Percentiles rank a stretch among this genome's conserved stretches.
Conservation (phyloP, 495 filamentous ascomycete species). For the Penicillium odoratum region DNA sequence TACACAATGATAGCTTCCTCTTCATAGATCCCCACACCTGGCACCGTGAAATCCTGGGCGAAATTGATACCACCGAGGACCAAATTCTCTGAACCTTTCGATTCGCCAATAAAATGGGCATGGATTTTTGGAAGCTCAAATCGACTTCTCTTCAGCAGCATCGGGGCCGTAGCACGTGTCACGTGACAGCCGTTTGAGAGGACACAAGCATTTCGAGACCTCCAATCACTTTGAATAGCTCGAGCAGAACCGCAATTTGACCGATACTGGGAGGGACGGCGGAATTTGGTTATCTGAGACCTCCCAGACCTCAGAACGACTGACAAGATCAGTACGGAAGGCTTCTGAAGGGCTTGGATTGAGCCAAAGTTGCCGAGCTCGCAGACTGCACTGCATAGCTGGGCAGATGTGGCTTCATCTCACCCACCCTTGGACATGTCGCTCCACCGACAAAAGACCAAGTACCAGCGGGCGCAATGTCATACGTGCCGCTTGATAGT, state of each 20-base stretch:
- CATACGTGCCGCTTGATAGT: not conserved
- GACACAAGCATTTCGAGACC: not conserved
- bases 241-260: not conserved
- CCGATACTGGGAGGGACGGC: not conserved
- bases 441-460: not conserved
- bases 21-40: conserved; percentile 3
- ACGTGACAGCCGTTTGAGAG: not conserved
- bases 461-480: not conserved
- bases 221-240: not conserved
- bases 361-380: not conserved
- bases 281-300: not conserved
- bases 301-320: not conserved
- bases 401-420: not conserved
- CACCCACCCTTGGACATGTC: not conserved
- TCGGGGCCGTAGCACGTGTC: not conserved
- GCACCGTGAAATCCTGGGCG: not conserved
- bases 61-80: conserved; percentile 1
- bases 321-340: not conserved
- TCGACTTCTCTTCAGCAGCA: conserved; percentile 6
- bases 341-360: not conserved
- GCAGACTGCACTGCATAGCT: not conserved
- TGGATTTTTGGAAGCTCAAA: conserved; percentile 6
- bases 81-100: not conserved
- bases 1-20: conserved; percentile 1
- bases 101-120: conserved; percentile 4